Evolutionary conservation across 495 filamentous ascomycete genomes (phyloP).

Genomic region (Neurospora sp.): DNA sequence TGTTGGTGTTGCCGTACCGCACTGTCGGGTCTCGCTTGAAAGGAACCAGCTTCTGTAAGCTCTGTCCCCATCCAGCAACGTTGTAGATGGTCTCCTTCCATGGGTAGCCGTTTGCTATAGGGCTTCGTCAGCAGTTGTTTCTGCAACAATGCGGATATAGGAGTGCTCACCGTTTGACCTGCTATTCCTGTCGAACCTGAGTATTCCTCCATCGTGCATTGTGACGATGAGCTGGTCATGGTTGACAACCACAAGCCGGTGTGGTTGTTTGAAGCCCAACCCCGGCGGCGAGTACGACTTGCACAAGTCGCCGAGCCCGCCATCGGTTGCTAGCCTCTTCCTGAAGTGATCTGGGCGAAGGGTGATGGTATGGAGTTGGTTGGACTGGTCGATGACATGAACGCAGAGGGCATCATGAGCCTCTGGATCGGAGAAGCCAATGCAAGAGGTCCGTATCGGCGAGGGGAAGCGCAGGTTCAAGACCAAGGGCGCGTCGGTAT

Average conservation of each 20-base stretch:
- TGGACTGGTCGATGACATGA: slow-evolving; percentile 67
- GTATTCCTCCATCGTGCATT: slow-evolving; percentile 69
- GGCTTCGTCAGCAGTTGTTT: background rate
- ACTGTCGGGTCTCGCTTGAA: slow-evolving; percentile 59
- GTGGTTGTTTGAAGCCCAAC: slow-evolving; percentile 67
- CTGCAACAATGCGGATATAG: background rate
- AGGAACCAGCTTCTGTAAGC: slow-evolving; percentile 58
- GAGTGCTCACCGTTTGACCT: slow-evolving; percentile 47
- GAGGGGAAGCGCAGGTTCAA: slow-evolving; percentile 67
- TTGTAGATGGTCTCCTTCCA: slow-evolving; percentile 76
- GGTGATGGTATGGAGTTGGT: slow-evolving; percentile 69
- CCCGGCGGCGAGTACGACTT: slow-evolving; percentile 59
- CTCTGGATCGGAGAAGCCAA: slow-evolving; percentile 70
- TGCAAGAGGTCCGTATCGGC: slow-evolving; percentile 57
- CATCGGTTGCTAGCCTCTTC: slow-evolving; percentile 53
- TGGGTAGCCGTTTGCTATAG: slow-evolving; percentile 34
- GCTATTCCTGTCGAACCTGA: slow-evolving; percentile 56
- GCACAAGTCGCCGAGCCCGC: slow-evolving; percentile 62
- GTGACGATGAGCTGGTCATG: slow-evolving; percentile 66
- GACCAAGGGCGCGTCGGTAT: slow-evolving; percentile 57
- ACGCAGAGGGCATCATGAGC: slow-evolving; percentile 69
- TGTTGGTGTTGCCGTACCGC: slow-evolving; percentile 50
- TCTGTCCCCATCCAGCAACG: slow-evolving; percentile 66
- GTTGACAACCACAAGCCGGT: slow-evolving; percentile 66
- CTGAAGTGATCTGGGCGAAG: slow-evolving; percentile 75